Conservation (phyloP, 177 flowering plant species). For the Tripterygium wilfordii region DNA sequence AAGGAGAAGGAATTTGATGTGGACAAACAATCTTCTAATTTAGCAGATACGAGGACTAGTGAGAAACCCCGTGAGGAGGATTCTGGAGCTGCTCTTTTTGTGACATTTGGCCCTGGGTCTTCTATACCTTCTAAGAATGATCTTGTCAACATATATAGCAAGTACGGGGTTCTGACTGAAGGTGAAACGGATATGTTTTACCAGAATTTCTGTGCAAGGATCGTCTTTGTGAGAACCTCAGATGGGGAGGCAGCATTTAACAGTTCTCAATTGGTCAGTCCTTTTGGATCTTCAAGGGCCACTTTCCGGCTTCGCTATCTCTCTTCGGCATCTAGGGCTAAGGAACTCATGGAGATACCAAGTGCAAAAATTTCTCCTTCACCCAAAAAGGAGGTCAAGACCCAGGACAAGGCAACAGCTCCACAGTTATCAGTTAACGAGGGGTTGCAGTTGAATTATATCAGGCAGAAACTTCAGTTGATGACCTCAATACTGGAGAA, state of each 20-base stretch:
- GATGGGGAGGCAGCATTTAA: conserved; percentile 43
- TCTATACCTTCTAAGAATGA: conserved; percentile 41
- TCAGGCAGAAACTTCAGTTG: conserved; percentile 30
- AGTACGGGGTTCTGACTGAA: conserved; percentile 35
- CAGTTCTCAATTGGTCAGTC: conserved; percentile 16
- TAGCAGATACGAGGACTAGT: conserved; percentile 5
- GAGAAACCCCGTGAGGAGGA: conserved; percentile 4
- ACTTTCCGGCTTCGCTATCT: conserved; percentile 24
- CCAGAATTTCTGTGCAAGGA: conserved; percentile 18
- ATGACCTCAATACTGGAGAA: conserved; percentile 25
- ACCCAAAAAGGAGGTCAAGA: conserved; percentile 4
- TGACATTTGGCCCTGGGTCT: conserved; percentile 33
- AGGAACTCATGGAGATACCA: conserved; percentile 2
- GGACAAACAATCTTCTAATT: conserved; percentile 7
- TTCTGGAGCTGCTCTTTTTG: conserved; percentile 21
- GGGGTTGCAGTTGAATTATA: conserved; percentile 10
- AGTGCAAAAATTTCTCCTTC: conserved; percentile 5
- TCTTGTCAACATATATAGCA: conserved; percentile 26
- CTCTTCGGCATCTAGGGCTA: conserved; percentile 7
- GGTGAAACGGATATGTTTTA: conserved; percentile 24
- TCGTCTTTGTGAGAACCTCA: conserved; percentile 24
- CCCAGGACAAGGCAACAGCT: conserved; percentile 5
- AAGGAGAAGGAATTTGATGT: not conserved
- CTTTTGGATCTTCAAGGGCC: conserved; percentile 23
- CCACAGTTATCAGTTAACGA: conserved; percentile 3